These are phyloP conservation scores for Boletus mariae DNA, from an alignment of 1,284 basidiomycete species.

Conservation along the genomic window DNA sequence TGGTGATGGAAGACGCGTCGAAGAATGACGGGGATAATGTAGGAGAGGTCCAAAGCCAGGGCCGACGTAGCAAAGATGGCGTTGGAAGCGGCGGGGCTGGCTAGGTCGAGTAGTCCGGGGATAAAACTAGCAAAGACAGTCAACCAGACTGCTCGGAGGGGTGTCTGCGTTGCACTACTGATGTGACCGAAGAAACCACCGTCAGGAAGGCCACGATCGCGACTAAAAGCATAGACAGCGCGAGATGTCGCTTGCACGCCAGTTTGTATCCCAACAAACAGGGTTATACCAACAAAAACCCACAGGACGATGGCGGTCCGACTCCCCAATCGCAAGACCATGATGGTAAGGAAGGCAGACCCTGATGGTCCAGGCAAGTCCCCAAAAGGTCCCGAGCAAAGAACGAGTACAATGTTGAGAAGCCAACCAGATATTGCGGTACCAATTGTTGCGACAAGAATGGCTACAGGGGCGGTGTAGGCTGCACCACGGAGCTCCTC, in stretches of 20 bases:
- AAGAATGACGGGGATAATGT: conserved; percentile 72
- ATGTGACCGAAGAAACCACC: conserved; percentile 60
- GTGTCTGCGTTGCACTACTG: conserved; percentile 68
- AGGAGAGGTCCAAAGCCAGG: conserved; percentile 68
- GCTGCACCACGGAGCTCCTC: conserved; percentile 87
- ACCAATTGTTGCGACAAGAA: conserved; percentile 86
- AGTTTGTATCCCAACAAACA: conserved; percentile 80
- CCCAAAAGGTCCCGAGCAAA: conserved; percentile 73
- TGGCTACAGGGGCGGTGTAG: conserved; percentile 41
- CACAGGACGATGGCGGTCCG: conserved; percentile 71
- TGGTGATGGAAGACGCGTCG: conserved; percentile 73
- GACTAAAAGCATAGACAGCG: conserved; percentile 87
- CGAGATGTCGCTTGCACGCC: conserved; percentile 84
- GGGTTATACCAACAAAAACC: conserved; percentile 74
- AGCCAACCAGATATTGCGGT: conserved; percentile 84
- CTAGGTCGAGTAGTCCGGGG: conserved; percentile 75
- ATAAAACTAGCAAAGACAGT: conserved; percentile 67
- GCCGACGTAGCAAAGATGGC: conserved; percentile 83
- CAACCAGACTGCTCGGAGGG: conserved; percentile 34
- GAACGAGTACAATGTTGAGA: conserved; percentile 78
- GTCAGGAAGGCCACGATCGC: conserved; percentile 61
- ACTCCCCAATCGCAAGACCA: conserved; percentile 71
- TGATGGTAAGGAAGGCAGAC: conserved; percentile 56
- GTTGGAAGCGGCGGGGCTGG: conserved; percentile 73
- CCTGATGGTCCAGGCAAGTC: conserved; percentile 63